Percentiles rank a stretch among this genome's conserved stretches.
These are phyloP conservation scores for Groenewaldozyma salmanticensis DNA, from an alignment of 805 yeast species.

Conservation along the genomic window DNA sequence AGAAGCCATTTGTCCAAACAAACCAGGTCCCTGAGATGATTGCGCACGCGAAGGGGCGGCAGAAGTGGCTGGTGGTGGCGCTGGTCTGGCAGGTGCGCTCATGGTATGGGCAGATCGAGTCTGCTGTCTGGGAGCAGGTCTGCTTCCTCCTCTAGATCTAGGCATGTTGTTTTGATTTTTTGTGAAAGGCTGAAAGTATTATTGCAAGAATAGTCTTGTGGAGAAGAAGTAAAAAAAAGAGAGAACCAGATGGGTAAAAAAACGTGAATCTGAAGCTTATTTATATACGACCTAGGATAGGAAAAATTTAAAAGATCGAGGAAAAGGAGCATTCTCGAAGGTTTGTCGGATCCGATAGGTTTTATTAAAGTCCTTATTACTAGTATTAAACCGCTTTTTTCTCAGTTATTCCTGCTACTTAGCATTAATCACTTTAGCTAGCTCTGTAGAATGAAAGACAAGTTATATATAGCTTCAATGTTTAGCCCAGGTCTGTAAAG, in stretches of 20 bases:
- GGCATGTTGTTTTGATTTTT: conserved; percentile 12
- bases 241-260: no score
- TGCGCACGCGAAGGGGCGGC: conserved; percentile 47
- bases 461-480: no score
- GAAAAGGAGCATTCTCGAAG: neutral
- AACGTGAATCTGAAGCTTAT: neutral
- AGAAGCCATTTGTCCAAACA: conserved; percentile 94
- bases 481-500: no score
- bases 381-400: no score
- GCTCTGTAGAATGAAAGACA: no score
- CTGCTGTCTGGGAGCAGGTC: conserved; percentile 15
- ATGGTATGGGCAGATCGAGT: conserved; percentile 21
- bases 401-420: no score
- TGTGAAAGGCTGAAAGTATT: neutral
- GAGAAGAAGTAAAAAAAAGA: neutral
- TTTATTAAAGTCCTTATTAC: no score
- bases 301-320: neutral
- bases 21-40: conserved; percentile 54
- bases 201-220: no score
- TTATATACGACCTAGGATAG: neutral
- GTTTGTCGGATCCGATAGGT: no score
- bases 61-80: conserved; percentile 36
- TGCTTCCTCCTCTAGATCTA: conserved; percentile 15
- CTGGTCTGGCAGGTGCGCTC: conserved; percentile 56
- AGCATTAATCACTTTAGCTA: no score